Evolutionary conservation across 345 rosid species (phyloP), one percentile per base, ranked within the genome.

Genomic region (Gossypium longicalyx): DNA sequence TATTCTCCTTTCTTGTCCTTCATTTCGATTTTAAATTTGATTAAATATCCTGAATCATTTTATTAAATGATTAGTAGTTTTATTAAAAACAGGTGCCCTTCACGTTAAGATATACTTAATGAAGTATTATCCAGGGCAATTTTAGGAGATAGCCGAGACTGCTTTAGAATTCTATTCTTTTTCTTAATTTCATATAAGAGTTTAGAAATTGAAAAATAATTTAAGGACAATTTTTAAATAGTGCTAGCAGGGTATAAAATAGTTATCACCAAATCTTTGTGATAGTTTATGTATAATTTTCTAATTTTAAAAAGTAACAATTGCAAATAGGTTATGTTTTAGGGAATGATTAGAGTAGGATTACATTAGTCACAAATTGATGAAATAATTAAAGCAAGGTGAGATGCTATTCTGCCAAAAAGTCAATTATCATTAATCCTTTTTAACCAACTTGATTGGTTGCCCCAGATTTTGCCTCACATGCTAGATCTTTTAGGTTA

Each of bases 401-500:
- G 49, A 76, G 74, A 59, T 60, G 74, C 73, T 38, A 74, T 51
- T 22, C 12, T 43, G 22, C 67, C 38, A 19, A 52, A 67, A 80
- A 74, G 84, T 82, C 70, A 72, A 59, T 47, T 71, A 66, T 65
- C 54, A 70, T 54, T 38, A 54, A 66, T 47, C 70, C 25, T 19
- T 29, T 29, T 67, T 45, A 59, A 34, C 60, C 51, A 6, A 3
- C 25, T 64, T 79, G 70, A 81, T 78, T 72, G 78, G 79, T 43
- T 67, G 74, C 70, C 67, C 44, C 61, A 27, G 80, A 71, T 76
- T 74, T 74, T 58, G 72, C 63, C 49, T 77, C 79, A 80, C 77
- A 78, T 78, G 78, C 63, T 73, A 64, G 56, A 69, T 81, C 80
- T 62, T 67, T 72, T 54, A 20, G 51, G 47, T 59, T 53, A 67